Conservation (phyloP, 768 basidiomycete genomes). For the Naganishia kalamii region DNA sequence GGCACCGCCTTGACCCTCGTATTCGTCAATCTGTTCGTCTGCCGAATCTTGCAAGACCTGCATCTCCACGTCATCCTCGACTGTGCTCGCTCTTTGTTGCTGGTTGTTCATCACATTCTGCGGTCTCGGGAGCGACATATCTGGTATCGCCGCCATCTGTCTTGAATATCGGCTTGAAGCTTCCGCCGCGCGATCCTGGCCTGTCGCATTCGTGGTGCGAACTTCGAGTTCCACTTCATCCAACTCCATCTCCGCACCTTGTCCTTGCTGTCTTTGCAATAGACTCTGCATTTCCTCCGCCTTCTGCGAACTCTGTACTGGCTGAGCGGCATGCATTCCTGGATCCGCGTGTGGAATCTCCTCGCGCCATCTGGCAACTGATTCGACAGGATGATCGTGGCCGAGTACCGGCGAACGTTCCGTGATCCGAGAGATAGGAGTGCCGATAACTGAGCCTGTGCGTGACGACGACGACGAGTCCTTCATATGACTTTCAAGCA, state of each 20-base stretch:
- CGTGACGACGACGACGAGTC: conserved; percentile 3
- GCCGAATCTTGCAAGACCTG: background rate
- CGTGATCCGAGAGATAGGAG: background rate
- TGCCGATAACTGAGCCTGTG: conserved; percentile 2
- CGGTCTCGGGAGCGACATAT: background rate
- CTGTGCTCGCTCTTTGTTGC: no score
- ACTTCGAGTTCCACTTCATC: background rate
- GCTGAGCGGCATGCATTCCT: background rate
- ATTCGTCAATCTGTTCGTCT: background rate
- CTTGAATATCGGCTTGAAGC: background rate
- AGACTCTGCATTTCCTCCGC: background rate
- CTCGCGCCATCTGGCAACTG: conserved; percentile 4
- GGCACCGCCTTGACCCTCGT: background rate
- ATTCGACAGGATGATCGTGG: background rate
- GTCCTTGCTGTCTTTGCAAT: background rate
- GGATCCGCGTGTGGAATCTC: background rate
- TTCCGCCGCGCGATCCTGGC: background rate
- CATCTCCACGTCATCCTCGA: background rate
- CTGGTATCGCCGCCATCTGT: background rate
- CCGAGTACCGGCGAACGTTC: conserved; percentile 1
- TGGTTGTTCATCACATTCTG: background rate
- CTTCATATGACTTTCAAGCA: conserved; percentile 23
- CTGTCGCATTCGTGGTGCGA: background rate
- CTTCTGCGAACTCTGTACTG: background rate
- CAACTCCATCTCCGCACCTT: background rate